Base-by-base conservation (phyloP, 2,329 filamentous ascomycete genomes). In the Neofusicoccum umdonicola region DNA sequence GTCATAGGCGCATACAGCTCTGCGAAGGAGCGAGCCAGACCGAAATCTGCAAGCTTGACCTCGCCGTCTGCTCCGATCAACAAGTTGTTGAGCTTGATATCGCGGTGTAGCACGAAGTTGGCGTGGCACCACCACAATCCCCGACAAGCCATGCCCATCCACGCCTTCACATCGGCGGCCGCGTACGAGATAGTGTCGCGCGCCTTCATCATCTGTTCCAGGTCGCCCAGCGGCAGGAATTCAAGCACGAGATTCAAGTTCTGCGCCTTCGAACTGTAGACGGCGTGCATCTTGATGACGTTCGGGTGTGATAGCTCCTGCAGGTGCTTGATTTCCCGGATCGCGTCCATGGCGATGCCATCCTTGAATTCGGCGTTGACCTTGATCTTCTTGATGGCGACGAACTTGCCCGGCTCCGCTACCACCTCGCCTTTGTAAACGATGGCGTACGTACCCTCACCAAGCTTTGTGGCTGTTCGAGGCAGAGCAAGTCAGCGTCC, bases 21-120 rank as follows among this genome's bases (percentile, higher is more conserved):
- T 7, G 92, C 90, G 76, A 97, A 97, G 66, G 85, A 87, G 67
- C 95, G 85, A 5, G 95, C 95, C 39, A 99, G 88, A 84, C 95
- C 95, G 72, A 99, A 99, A 89, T 99, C 95, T 41, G 94, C 95
- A 58, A 99, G 87, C 77, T 98, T 98, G 73, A 99, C 88, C 73
- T 94, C 91, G 56, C 95, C 94, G 74, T 97, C 91, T 47, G 92
- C 90, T 22, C 93, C 93, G 71, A 99, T 96, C 66, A 99, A 84
- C 78, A 98, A 82, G 81, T 99, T 99, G 85, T 98, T 98, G 54
- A 94, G 94, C 80, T 99, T 99, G 83, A 99, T 98, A 82, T 99
- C 95, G 71, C 95, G 91, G 79, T 99, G 95, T 35, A 99, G 84
- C 17, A 99, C 87, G 71, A 90, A 94, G 77, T 95, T 96, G 75